A percentile compares a stretch with the other conserved stretches of the same genome.
phyloP scores from a whole-genome alignment of 441 rosid species.

The Isatis lusitanica region DNA sequence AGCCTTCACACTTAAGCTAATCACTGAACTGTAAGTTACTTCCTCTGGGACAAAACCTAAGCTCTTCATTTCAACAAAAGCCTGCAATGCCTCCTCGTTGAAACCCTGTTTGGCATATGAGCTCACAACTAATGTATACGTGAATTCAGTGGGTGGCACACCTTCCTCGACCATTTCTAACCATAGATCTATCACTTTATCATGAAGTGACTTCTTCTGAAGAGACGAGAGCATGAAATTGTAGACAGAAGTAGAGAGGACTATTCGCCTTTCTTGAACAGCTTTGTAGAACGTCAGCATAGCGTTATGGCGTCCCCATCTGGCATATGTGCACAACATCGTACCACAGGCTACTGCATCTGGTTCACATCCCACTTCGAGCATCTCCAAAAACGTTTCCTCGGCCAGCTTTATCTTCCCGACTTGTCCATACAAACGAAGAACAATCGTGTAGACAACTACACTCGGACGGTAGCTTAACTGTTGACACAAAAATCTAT shows the following conservation, averaged over 20 bases:
- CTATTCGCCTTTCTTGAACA: constrained; percentile 61
- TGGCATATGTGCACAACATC: constrained; percentile 86
- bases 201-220: constrained; percentile 83
- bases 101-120: constrained; percentile 67
- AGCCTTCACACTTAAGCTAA: constrained; percentile 53
- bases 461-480: constrained; percentile 77
- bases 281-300: constrained; percentile 81
- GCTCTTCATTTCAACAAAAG: constrained; percentile 68
- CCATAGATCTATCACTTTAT: constrained; percentile 69
- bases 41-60: constrained; percentile 74
- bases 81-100: constrained; percentile 61
- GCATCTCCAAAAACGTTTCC: constrained; percentile 89
- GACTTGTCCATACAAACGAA: constrained; percentile 81
- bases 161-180: constrained; percentile 59
- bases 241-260: constrained; percentile 65
- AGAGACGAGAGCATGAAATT: constrained; percentile 92
- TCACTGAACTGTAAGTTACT: constrained; percentile 74
- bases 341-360: constrained; percentile 96
- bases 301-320: constrained; percentile 89
- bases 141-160: constrained; percentile 62
- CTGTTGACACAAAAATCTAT: constrained; percentile 64
- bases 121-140: constrained; percentile 76
- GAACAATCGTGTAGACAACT: constrained; percentile 69
- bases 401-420: constrained; percentile 88
- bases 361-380: constrained; percentile 83